phyloP scores from a whole-genome alignment of 768 basidiomycete species.

The Peribolospora kevripleyi region DNA sequence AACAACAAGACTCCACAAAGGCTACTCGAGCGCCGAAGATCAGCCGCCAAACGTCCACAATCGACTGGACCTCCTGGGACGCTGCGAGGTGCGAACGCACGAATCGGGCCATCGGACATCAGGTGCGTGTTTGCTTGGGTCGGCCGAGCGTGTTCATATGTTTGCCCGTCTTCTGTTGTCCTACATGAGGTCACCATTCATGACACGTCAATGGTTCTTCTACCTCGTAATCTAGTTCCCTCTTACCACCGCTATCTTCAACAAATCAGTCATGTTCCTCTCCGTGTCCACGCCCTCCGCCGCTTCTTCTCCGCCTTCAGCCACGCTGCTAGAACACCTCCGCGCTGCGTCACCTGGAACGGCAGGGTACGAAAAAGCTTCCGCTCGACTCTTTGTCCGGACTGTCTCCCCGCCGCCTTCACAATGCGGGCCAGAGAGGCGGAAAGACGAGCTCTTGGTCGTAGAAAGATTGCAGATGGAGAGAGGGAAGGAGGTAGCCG shows the following conservation, averaged over 20 bases:
- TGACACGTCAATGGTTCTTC: not conserved
- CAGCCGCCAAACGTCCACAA: not conserved
- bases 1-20: not conserved
- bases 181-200: conserved; percentile 1
- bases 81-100: not conserved
- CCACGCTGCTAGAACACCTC: not conserved
- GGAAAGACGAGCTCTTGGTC: not conserved
- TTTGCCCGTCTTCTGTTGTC: not conserved
- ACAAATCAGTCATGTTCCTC: not conserved
- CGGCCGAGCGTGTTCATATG: too few species aligned
- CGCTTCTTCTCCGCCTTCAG: conserved; percentile 1
- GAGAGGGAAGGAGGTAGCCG: conserved; percentile 1
- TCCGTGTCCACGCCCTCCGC: not conserved
- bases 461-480: conserved; percentile 2
- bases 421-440: not conserved
- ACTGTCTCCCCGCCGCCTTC: not conserved
- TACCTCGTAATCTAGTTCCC: not conserved
- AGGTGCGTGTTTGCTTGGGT: not conserved
- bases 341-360: not conserved
- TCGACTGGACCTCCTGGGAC: not conserved
- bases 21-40: conserved; percentile 8
- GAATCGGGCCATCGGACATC: conserved; percentile 5
- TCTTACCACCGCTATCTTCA: not conserved
- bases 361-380: not conserved
- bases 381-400: not conserved